Base-by-base conservation (phyloP, 805 yeast species). In the Pichia manshurica region DNA sequence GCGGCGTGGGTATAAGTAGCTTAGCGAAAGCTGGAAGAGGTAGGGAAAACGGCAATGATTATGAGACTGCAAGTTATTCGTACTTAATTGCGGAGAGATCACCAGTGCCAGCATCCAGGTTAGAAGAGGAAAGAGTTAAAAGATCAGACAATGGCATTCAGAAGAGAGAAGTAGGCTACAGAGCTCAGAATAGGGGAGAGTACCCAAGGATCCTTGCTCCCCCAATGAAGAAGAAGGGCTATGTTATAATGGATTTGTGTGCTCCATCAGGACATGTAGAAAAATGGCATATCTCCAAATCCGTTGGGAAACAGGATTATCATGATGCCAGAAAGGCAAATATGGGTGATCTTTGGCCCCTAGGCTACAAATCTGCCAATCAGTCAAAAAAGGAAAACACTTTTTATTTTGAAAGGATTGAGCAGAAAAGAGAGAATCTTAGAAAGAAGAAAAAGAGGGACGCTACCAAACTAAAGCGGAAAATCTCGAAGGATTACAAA, bases 331-430 rank as follows among this genome's bases (percentile, higher is more conserved):
- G 97, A 47, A 91, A 93, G 63, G 78, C 87, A 0, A 65, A 65
- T n/a, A 77, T 78, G 60, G 96, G 96, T 20, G 99, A 93, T 62
- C 66, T 82, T 45, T 93, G 98, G 99, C 82, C 85, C 0, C 64
- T 81, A 35, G 85, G 75, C 32, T 81, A 81, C 2, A 84, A 84
- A 61, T 70, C 78, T 2, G 73, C 71, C 25, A 56, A 67, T 2
- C 61, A 61, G 41, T 68, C 71, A 4, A 64, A 59, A 38, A 65
- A 67, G 36, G 68, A 67, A 47, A 64, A 61, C 35, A 58, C 53
- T 17, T 63, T 55, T 42, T 56, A 54, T 37, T 59, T 57, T 22
- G 65, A 59, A 6, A 63, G 65, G 47, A 53, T 72, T 37, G 59
- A 65, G 50, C 61, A 61, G 42, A 69, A 68, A 49, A 70, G 64